Evolutionary conservation across 2,329 filamentous ascomycete genomes (phyloP), one percentile per base, ranked within the genome.

Genomic region (Rasamsonia emersonii): DNA sequence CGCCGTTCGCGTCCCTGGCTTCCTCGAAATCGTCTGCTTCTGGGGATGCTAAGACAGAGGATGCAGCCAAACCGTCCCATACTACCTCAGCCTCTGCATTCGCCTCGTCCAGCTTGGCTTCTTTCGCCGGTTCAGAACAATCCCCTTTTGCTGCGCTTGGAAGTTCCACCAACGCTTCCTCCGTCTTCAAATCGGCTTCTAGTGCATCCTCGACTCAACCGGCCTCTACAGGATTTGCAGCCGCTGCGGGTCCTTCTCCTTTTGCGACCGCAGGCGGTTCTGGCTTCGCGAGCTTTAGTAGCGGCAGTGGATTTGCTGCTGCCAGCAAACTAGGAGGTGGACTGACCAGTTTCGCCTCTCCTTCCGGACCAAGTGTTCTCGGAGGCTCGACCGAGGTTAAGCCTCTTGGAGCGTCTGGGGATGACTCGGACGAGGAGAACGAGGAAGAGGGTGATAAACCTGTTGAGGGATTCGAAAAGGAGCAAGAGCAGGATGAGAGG

Each of bases 341-440:
- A 39, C 58, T 86, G 7, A 70, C 71, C 2, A 81, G 72, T 44
- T 94, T 93, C 58, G 84, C 78, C 24, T 77, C 78, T 27, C 70
- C 77, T 14, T 56, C 58, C 13, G 73, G 70, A 30, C 45, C 61
- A 30, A 49, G 58, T 11, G 62, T 62, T 28, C 56, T 67, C 37
- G 62, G 63, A 2, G 47, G 42, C 33, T 49, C 37, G n/a, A 42
- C 41, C 13, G 51, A 54, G 32, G 29, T 47, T 3, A 84, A 75
- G 56, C 73, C 84, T 0, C 91, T 94, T 52, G 86, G 86, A 18
- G 82, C 84, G 9, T 75, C 83, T 2, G 77, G 78, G 23, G 58
- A 62, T 28, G 54, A 64, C 32, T 61, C 61, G 18, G 61, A 64
- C 4, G 63, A 67, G 5, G 64, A 68, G 3, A 66, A 68, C 9